Base-by-base conservation (phyloP, 495 filamentous ascomycete genomes). In the Aspergillus bertholletiae region DNA sequence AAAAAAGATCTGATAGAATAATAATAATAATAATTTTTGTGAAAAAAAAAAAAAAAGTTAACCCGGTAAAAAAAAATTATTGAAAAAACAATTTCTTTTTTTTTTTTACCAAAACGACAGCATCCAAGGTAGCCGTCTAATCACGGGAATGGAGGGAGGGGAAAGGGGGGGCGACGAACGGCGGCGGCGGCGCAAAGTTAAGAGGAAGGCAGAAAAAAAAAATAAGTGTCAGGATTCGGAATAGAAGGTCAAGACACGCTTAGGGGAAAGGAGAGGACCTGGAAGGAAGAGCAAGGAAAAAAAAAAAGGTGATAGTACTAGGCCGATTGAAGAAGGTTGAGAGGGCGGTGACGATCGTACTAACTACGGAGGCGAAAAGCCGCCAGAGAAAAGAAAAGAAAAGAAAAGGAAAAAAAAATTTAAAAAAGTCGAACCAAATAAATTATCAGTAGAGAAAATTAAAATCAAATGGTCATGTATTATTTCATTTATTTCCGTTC, bases 361-460 rank as follows among this genome's bases (percentile, higher is more conserved):
- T 70, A 49, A n/a, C n/a, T n/a, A 54, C 64, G 61, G 63, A 63
- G 70, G 68, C 65, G 67, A 71, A 65, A 63, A 56, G 58, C 59
- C 51, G 57, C 30, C 45, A 40, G 51, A 46, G 20, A 39, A 55
- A 46, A 46, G 39, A 46, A 46, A 50, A 59, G 57, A 56, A 53
- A 35, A 35, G 30, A 49, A 51, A 46, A 26, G 30, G 47, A 58
- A 52, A 53, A 46, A 27, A 28, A 28, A 28, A 28, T 28, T 28
- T 8, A 28, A 28, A 5, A 28, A 28, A 28, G 8, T 28, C n/a
- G n/a, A n/a, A 28, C 26, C 26, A 28, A 28, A 28, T 28, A 28
- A 28, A 49, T 49, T 49, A 49, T 49, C n/a, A n/a, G n/a, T n/a
- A n/a, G n/a, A n/a, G n/a, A n/a, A n/a, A n/a, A n/a, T n/a, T n/a